Conservation (phyloP, 2,329 filamentous ascomycete species). For the Teratosphaeriaceae sp. region DNA sequence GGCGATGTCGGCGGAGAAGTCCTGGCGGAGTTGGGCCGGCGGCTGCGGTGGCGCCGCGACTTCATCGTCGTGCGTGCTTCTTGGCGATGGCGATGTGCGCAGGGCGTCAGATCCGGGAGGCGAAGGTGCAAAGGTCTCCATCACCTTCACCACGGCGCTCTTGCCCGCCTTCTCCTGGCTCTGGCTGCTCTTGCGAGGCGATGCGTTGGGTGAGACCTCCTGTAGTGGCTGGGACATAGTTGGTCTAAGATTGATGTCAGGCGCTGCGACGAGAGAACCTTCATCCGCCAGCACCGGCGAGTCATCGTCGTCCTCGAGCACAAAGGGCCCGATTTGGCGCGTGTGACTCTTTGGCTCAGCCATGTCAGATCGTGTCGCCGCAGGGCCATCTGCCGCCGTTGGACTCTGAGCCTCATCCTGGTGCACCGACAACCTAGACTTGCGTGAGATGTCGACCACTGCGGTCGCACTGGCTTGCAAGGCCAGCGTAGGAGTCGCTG, state of each 20-base stretch:
- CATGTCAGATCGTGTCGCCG: too few species aligned
- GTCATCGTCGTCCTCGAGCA: conserved; percentile 4
- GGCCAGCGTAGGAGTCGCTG: conserved; percentile 23
- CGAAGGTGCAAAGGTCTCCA: background rate
- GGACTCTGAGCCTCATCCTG: too few species aligned
- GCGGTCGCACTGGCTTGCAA: conserved; percentile 15
- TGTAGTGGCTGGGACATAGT: conserved; percentile 19
- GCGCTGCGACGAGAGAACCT: background rate
- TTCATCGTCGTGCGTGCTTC: too few species aligned
- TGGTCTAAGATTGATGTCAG: background rate
- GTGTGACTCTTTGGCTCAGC: too few species aligned
- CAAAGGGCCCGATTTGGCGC: too few species aligned
- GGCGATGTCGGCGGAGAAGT: conserved; percentile 19
- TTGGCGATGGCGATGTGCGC: conserved; percentile 1
- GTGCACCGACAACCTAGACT: too few species aligned
- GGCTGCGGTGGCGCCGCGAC: too few species aligned
- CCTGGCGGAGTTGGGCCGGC: conserved; percentile 9
- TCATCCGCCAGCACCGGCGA: background rate
- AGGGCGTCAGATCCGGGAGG: background rate
- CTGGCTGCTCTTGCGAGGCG: conserved; percentile 13
- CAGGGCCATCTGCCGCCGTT: too few species aligned
- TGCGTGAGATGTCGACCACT: background rate
- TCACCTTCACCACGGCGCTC: background rate
- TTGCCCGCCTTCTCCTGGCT: background rate
- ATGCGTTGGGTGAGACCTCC: conserved; percentile 24